These are phyloP conservation scores for Ogataea hybrid DNA, from an alignment of 1,139 yeast species.

Conservation along the genomic window DNA sequence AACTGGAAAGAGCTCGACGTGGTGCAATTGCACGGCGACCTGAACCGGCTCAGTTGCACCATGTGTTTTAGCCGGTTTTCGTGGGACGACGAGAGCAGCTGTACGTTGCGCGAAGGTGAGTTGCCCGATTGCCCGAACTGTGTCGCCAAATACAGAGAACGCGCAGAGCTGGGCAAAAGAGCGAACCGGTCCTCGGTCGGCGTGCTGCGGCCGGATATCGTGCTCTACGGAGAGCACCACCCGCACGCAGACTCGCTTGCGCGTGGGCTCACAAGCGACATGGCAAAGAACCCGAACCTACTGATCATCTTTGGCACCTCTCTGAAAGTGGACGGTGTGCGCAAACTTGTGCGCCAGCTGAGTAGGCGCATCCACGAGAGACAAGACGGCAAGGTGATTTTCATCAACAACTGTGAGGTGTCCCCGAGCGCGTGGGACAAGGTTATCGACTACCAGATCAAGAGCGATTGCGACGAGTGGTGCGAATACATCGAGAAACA, in stretches of 20 bases:
- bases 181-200: constrained; percentile 55
- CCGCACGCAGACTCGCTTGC: constrained; percentile 70
- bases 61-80: constrained; percentile 53
- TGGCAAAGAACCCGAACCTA: constrained; percentile 57
- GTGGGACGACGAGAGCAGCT: constrained; percentile 58
- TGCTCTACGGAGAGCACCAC: constrained; percentile 76
- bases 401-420: constrained; percentile 56
- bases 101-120: constrained; percentile 46
- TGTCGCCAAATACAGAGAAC: constrained; percentile 46
- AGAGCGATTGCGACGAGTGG: constrained; percentile 82
- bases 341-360: constrained; percentile 57
- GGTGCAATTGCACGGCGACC: constrained; percentile 87
- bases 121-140: constrained; percentile 69
- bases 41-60: constrained; percentile 52
- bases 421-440: constrained; percentile 52
- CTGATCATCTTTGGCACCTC: constrained; percentile 76
- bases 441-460: constrained; percentile 67
- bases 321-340: constrained; percentile 70
- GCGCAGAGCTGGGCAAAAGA: constrained; percentile 62
- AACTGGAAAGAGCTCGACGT: constrained; percentile 70
- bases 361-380: constrained; percentile 57
- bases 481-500: constrained; percentile 50
- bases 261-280: constrained; percentile 53
- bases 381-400: constrained; percentile 59
- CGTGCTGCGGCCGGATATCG: constrained; percentile 68